Percentiles rank a stretch among this genome's conserved stretches.
Conservation (phyloP, 2,329 filamentous ascomycete genomes). For the Ramularia collo-cygni region DNA sequence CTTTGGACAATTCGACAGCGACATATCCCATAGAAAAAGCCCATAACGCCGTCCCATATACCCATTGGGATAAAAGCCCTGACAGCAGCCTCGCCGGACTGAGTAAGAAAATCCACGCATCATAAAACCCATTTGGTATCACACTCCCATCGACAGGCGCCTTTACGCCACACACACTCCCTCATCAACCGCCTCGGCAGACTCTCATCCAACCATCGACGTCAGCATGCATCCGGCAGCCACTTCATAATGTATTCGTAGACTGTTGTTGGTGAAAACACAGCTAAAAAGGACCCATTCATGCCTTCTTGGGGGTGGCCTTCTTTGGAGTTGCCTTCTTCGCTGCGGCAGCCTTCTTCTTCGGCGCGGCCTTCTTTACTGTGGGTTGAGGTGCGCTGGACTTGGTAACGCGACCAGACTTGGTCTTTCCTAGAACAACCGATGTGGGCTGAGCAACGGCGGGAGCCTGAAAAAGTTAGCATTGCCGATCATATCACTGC, state of each 20-base stretch:
- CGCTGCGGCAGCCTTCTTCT: conserved; percentile 39
- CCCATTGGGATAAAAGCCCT: conserved; percentile 7
- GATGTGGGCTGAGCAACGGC: conserved; percentile 61
- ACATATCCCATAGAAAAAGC: conserved; percentile 12
- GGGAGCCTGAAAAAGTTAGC: conserved; percentile 45
- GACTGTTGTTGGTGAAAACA: too few species aligned
- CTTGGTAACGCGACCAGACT: conserved; percentile 80
- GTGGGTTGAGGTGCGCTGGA: conserved; percentile 43
- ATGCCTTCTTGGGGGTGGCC: conserved; percentile 25
- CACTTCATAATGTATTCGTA: conserved; percentile 1
- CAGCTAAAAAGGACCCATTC: conserved; percentile 5
- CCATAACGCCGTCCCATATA: conserved; percentile 12
- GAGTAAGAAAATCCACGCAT: conserved; percentile 2
- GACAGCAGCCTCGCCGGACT: neutral
- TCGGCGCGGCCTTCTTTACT: conserved; percentile 17
- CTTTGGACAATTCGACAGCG: conserved; percentile 11
- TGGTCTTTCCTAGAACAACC: conserved; percentile 69
- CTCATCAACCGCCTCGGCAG: neutral
- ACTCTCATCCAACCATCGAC: conserved; percentile 8
- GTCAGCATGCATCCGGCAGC: conserved; percentile 7
- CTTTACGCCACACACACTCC: conserved; percentile 1
- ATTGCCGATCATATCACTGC: too few species aligned
- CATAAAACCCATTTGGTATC: conserved; percentile 14
- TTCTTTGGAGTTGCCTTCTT: conserved; percentile 35
- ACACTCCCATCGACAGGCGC: conserved; percentile 7